Conservation (phyloP, 306 rosid species). For the Dalbergia cultrata region DNA sequence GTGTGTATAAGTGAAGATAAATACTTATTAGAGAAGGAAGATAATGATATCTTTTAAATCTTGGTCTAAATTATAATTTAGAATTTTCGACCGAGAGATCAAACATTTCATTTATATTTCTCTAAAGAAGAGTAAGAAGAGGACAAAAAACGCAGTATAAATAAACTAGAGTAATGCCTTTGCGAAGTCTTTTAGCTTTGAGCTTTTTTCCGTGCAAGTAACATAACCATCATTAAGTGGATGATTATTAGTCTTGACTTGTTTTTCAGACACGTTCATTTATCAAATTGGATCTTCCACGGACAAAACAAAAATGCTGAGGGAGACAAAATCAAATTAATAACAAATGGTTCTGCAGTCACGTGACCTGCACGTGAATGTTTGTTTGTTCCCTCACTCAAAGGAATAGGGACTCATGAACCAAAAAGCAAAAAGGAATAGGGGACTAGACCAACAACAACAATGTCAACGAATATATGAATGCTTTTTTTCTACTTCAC, state of each 20-base stretch:
- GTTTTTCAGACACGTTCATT: background rate
- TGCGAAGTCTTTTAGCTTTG: background rate
- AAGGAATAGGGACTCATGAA: too few species aligned
- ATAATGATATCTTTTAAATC: too few species aligned
- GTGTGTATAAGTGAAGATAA: too few species aligned
- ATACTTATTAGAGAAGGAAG: too few species aligned
- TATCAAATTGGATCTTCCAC: background rate
- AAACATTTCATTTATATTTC: too few species aligned
- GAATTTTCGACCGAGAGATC: too few species aligned
- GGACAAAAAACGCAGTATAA: too few species aligned
- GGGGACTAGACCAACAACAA: background rate
- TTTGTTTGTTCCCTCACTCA: background rate
- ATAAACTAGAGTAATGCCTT: too few species aligned
- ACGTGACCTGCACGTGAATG: constrained; percentile 38
- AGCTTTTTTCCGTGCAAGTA: background rate
- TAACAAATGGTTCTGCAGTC: background rate
- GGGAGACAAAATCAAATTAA: background rate
- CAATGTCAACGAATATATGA: constrained; percentile 39
- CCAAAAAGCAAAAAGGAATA: background rate
- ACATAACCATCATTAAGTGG: background rate
- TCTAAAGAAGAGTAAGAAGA: too few species aligned
- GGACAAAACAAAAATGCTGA: constrained; percentile 2
- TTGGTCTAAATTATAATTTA: too few species aligned
- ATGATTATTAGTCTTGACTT: too few species aligned
- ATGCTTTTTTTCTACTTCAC: constrained; percentile 61